Evolutionary conservation across 176 grass and related monocot genomes (phyloP).

Genomic region (Carex littledalei): DNA sequence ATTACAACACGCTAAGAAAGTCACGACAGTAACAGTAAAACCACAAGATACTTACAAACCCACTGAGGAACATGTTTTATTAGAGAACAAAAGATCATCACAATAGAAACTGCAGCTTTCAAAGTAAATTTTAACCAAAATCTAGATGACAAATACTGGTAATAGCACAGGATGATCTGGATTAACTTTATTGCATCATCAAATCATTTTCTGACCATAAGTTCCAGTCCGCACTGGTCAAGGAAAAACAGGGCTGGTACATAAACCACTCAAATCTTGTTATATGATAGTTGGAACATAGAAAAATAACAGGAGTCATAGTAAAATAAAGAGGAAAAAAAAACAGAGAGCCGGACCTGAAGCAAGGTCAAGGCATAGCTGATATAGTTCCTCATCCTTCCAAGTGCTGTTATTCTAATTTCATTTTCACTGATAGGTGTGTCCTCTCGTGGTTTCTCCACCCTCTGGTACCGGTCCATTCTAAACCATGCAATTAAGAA

Average conservation of each 20-base stretch:
- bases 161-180: not conserved
- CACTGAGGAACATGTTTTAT: not conserved
- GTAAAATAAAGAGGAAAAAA: not conserved
- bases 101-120: not conserved
- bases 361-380: conserved; percentile 35
- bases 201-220: not conserved
- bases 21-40: not conserved
- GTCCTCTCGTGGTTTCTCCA: conserved; percentile 27
- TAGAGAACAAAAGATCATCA: not conserved
- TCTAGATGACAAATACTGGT: not conserved
- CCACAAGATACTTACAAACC: not conserved
- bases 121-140: not conserved
- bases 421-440: conserved; percentile 28
- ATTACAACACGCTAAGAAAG: not conserved
- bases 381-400: conserved; percentile 33
- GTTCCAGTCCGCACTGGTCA: not conserved
- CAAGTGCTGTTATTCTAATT: conserved; percentile 30
- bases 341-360: conserved; percentile 7
- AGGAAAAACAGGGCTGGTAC: not conserved
- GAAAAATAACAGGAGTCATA: not conserved
- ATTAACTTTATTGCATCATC: not conserved
- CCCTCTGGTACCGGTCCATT: conserved; percentile 36
- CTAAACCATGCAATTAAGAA: not conserved
- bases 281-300: not conserved
- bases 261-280: not conserved